Base-by-base conservation (phyloP, 2,329 filamentous ascomycete species). In the Botrytis medusae region DNA sequence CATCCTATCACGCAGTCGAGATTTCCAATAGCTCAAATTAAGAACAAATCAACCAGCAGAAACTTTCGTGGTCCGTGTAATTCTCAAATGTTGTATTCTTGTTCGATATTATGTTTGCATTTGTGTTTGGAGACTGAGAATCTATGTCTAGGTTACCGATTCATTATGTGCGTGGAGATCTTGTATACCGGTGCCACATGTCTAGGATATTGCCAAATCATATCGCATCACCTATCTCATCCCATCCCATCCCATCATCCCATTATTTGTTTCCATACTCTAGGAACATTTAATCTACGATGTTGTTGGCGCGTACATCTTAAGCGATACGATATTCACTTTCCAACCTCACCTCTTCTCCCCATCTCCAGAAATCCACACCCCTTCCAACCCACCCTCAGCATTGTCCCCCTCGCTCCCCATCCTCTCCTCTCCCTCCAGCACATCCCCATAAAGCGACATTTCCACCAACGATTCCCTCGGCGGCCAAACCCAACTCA, bases 401-500 rank as follows among this genome's bases (percentile, higher is more conserved):
- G 10, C 12, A 54, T 54, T 54, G 4, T 61, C 51, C 20, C 20
- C 62, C 22, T 57, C 71, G 54, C 73, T 64, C 20, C n/a, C 48
- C 25, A 4, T n/a, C 25, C 48, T 54, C 48, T 12, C 25, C 48
- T 62, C 34, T 0, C 46, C 72, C 14, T 73, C 71, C 20, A 76
- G 44, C 44, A 77, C 76, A 64, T 82, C 77, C 32, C 81, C 79
- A 81, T 82, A 84, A 42, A 84, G 77, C 25, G 83, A 85, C 63
- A 81, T 77, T 4, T 73, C 74, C 7, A 91, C 79, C 65, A 88
- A 79, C 0, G 86, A 85, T 76, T 87, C 84, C n/a, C 74, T 80
- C 0, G 84, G 85, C 12, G 88, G 87, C 60, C 87, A 86, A 4
- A 82, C 77, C 73, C 81, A 82, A 65, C 84, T 87, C 32, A 91